These are phyloP conservation scores for Naegleria lovaniensis DNA, from an alignment of 208 protist species.

Conservation along the genomic window DNA sequence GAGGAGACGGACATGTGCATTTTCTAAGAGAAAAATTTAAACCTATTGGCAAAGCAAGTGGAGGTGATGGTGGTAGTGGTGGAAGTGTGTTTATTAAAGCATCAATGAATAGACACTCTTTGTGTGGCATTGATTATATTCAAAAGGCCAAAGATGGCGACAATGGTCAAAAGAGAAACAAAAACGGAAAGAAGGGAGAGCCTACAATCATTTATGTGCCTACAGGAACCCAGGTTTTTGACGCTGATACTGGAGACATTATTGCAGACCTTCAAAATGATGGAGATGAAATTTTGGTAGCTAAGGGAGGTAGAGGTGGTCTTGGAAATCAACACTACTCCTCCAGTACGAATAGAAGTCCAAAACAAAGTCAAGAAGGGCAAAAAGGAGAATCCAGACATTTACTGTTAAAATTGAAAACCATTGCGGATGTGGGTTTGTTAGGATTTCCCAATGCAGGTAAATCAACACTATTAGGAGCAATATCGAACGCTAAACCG, in stretches of 20 bases:
- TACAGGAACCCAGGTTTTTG: neutral
- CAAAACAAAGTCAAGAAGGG: slow-evolving; percentile 27
- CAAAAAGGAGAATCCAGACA: slow-evolving; percentile 34
- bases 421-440: slow-evolving; percentile 76
- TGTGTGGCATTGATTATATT: neutral
- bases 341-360: slow-evolving; percentile 34
- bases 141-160: slow-evolving; percentile 20
- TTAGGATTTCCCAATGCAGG: slow-evolving; percentile 82
- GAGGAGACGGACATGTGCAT: slow-evolving; percentile 36
- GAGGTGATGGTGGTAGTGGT: slow-evolving; percentile 43
- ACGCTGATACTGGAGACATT: neutral
- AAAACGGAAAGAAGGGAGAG: neutral
- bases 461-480: slow-evolving; percentile 77
- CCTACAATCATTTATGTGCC: slow-evolving; percentile 7
- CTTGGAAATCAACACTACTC: slow-evolving; percentile 37
- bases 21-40: slow-evolving; percentile 39
- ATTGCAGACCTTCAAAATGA: slow-evolving; percentile 24
- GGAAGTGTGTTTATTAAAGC: slow-evolving; percentile 38
- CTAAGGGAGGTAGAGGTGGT: slow-evolving; percentile 34
- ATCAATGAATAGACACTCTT: neutral
- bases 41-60: slow-evolving; percentile 32
- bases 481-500: slow-evolving; percentile 72
- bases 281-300: slow-evolving; percentile 21
- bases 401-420: slow-evolving; percentile 72
- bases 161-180: neutral